Conservation (phyloP, 768 basidiomycete genomes). For the Lentinula sp. region DNA sequence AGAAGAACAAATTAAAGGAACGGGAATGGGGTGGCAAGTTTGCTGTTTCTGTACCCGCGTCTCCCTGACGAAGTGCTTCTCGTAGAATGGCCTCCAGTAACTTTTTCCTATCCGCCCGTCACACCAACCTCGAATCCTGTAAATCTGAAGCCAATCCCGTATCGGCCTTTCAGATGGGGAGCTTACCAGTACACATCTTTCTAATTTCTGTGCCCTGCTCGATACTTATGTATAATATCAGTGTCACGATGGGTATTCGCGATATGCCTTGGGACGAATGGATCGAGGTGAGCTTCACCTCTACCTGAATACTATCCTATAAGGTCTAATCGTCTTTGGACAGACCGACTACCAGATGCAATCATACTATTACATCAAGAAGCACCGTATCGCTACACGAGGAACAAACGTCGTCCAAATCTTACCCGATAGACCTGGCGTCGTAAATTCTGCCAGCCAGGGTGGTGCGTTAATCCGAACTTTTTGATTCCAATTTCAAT, state of each 20-base stretch:
- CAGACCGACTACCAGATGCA: constrained; percentile 56
- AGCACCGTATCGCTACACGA: constrained; percentile 47
- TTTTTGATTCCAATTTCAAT: constrained; percentile 17
- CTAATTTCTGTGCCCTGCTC: not conserved
- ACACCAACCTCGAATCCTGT: constrained; percentile 31
- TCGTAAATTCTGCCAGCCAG: not conserved
- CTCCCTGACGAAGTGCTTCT: not conserved
- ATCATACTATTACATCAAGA: constrained; percentile 50
- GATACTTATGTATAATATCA: constrained; percentile 15
- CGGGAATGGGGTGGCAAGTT: constrained; percentile 6
- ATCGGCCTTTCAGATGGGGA: constrained; percentile 61
- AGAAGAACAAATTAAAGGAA: not conserved
- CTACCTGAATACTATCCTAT: not conserved
- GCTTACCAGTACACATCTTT: constrained; percentile 48
- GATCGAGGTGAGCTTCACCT: constrained; percentile 48
- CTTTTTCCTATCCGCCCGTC: constrained; percentile 47
- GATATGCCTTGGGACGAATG: constrained; percentile 66
- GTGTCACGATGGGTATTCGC: constrained; percentile 66
- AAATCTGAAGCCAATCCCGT: constrained; percentile 51
- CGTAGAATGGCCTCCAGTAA: constrained; percentile 43
- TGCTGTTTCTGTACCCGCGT: not conserved
- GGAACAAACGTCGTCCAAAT: constrained; percentile 43
- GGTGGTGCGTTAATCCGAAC: constrained; percentile 29
- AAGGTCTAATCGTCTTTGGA: not conserved
- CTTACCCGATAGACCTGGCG: constrained; percentile 36